Evolutionary conservation across 2,329 filamentous ascomycete genomes (phyloP).

Genomic region (Penicillium sumatraense): DNA sequence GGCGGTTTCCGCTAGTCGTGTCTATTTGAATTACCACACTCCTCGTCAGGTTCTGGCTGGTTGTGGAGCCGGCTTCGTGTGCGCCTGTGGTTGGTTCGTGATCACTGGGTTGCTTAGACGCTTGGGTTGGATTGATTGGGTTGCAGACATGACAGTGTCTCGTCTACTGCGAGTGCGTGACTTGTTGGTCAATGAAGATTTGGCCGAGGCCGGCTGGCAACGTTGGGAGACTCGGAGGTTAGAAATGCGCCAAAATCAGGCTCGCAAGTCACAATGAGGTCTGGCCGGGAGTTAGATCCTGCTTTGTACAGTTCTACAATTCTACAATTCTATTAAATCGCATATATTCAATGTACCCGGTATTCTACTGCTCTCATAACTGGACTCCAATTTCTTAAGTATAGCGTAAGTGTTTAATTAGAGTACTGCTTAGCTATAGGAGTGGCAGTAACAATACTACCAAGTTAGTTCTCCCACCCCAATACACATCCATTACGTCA

Average conservation of each 20-base stretch:
- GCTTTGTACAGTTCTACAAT: neutral
- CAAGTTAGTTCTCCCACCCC: too few relatives aligned
- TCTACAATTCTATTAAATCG: neutral
- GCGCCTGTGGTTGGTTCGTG: slow-evolving; percentile 78
- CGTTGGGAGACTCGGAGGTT: slow-evolving; percentile 71
- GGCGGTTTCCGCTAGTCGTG: slow-evolving; percentile 76
- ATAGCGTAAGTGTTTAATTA: too few relatives aligned
- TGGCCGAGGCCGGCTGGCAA: slow-evolving; percentile 91
- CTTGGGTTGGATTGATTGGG: slow-evolving; percentile 73
- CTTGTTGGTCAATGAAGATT: slow-evolving; percentile 82
- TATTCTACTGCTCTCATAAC: too few relatives aligned
- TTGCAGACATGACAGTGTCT: slow-evolving; percentile 67
- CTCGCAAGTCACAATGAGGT: slow-evolving; percentile 35
- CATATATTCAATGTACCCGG: neutral
- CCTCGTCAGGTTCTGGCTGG: slow-evolving; percentile 85
- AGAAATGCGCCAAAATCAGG: slow-evolving; percentile 32
- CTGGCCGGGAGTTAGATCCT: neutral
- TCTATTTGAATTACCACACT: slow-evolving; percentile 95
- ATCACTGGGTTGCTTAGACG: slow-evolving; percentile 69
- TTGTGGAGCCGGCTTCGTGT: slow-evolving; percentile 68
- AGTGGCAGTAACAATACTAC: too few relatives aligned
- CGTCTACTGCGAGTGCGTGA: slow-evolving; percentile 77
- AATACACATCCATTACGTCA: too few relatives aligned
- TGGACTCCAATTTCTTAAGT: too few relatives aligned
- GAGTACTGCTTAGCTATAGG: too few relatives aligned